Conservation (phyloP, 2,329 filamentous ascomycete species). For the Fusarium liriodendri region DNA sequence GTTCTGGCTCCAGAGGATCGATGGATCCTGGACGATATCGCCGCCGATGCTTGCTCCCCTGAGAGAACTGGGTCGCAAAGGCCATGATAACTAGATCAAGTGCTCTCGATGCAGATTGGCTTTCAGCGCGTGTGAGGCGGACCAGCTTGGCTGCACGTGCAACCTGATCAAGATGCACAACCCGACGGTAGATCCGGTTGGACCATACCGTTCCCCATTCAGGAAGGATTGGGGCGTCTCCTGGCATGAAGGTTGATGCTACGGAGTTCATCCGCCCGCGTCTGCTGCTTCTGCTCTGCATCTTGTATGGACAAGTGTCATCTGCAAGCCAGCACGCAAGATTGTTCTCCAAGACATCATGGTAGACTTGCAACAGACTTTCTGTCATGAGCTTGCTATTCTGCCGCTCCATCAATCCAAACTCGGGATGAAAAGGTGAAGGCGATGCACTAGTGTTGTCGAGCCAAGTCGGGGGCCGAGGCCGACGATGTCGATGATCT, state of each 20-base stretch:
- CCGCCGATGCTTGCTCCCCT: constrained; percentile 43
- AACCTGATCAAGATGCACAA: constrained; percentile 57
- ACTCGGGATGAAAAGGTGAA: constrained; percentile 24
- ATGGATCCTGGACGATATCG: not conserved
- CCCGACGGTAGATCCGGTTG: constrained; percentile 60
- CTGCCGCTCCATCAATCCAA: constrained; percentile 39
- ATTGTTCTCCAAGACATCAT: constrained; percentile 64
- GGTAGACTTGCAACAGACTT: constrained; percentile 60
- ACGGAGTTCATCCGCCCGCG: not conserved
- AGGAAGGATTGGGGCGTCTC: constrained; percentile 42
- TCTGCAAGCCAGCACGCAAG: constrained; percentile 65
- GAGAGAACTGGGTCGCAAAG: constrained; percentile 63
- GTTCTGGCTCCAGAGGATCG: not conserved
- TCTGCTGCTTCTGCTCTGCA: constrained; percentile 30
- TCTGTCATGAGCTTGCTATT: constrained; percentile 55
- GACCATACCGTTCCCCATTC: constrained; percentile 55
- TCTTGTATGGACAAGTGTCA: constrained; percentile 60
- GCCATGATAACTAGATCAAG: constrained; percentile 61
- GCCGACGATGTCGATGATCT: not conserved
- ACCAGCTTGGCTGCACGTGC: constrained; percentile 53
- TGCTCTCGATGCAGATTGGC: constrained; percentile 54
- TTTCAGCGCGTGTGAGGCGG: constrained; percentile 52
- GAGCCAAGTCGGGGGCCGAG: constrained; percentile 4
- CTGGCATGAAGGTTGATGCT: not conserved
- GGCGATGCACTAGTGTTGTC: constrained; percentile 13